Conservation (phyloP, 2,329 filamentous ascomycete genomes). For the Colletotrichum theobromicola region DNA sequence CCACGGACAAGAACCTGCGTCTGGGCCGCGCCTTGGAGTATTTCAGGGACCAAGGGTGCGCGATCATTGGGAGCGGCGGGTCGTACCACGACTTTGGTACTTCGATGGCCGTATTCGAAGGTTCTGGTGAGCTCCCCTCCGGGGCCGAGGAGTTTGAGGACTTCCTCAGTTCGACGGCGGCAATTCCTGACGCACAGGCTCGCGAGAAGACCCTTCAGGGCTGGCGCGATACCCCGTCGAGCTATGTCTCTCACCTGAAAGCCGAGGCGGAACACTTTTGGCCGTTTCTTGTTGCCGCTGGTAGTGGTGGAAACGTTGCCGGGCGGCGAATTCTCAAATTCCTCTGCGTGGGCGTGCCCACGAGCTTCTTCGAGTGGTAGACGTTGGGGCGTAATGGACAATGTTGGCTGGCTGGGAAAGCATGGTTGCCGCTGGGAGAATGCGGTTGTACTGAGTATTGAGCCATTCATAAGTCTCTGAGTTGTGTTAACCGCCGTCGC, state of each 20-base stretch:
- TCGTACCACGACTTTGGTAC: not conserved
- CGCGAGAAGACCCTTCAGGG: not conserved
- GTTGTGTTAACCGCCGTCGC: too few species aligned
- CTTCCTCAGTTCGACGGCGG: not conserved
- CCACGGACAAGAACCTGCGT: not conserved
- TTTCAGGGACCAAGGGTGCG: not conserved
- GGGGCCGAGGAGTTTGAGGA: not conserved
- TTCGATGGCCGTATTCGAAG: not conserved
- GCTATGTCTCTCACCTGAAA: not conserved
- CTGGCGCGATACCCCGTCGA: not conserved
- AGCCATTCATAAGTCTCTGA: too few species aligned
- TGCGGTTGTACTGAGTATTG: too few species aligned
- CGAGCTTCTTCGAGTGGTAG: not conserved
- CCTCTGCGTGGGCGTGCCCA: not conserved
- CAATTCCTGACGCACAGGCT: not conserved
- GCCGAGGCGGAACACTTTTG: not conserved
- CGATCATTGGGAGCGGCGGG: not conserved
- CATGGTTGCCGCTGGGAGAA: rapidly evolving
- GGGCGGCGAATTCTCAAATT: not conserved
- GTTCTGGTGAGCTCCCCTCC: not conserved
- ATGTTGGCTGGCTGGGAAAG: not conserved
- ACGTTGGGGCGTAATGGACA: not conserved
- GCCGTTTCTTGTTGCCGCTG: not conserved
- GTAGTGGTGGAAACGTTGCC: not conserved
- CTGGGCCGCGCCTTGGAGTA: not conserved